Conservation (phyloP, 1,284 basidiomycete genomes). For the Vanrija pseudolonga region DNA sequence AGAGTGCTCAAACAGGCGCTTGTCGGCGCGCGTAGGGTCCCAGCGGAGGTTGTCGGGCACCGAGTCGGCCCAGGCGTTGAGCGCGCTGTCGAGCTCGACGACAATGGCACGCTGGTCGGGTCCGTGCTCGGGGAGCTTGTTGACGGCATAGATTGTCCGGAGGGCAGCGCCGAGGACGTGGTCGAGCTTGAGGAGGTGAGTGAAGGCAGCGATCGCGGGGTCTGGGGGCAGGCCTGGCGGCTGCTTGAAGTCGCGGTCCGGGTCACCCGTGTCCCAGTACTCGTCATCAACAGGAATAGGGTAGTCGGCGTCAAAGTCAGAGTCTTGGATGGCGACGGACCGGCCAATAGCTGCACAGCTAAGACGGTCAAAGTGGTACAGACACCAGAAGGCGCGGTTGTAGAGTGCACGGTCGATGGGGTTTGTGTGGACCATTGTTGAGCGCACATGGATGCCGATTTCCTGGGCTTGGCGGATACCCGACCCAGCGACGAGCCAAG, state of each 20-base stretch:
- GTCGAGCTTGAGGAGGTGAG: constrained; percentile 63
- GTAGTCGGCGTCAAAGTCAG: constrained; percentile 74
- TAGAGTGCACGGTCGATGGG: constrained; percentile 62
- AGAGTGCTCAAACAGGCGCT: constrained; percentile 66
- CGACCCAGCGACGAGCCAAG: constrained; percentile 67
- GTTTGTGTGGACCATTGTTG: constrained; percentile 33
- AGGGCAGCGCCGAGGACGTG: constrained; percentile 67
- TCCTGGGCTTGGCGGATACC: constrained; percentile 62
- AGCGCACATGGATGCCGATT: constrained; percentile 46
- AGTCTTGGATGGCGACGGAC: constrained; percentile 76
- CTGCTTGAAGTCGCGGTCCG: constrained; percentile 56
- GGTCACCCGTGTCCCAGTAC: constrained; percentile 60
- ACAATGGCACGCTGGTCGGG: constrained; percentile 67
- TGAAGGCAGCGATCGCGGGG: constrained; percentile 60
- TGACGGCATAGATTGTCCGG: constrained; percentile 69
- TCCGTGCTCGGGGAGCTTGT: constrained; percentile 57
- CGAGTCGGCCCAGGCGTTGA: constrained; percentile 70
- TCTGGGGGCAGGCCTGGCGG: constrained; percentile 52
- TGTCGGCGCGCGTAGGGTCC: constrained; percentile 64
- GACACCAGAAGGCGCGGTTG: constrained; percentile 75
- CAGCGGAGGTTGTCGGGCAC: constrained; percentile 68
- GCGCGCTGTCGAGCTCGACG: constrained; percentile 63
- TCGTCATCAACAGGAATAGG: constrained; percentile 82
- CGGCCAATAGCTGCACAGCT: constrained; percentile 69
- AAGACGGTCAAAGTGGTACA: constrained; percentile 52